Evolutionary conservation across 768 basidiomycete genomes (phyloP), one percentile per base, ranked within the genome.

Genomic region (Cyclocybe cylindracea): DNA sequence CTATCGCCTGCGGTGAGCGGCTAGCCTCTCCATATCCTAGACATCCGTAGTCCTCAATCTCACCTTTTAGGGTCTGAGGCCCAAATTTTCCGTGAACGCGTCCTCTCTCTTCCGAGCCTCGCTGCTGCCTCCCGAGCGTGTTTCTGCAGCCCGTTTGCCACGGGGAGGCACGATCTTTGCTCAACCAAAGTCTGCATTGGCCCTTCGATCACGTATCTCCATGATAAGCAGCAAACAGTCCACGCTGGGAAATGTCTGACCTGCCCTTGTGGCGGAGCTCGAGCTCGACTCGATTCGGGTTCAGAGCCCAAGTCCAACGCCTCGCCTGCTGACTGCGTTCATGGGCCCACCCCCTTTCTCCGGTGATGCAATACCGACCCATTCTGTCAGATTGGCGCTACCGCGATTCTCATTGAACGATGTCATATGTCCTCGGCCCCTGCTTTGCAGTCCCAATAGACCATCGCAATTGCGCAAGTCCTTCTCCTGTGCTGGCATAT

Each of bases 321-420:
- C 24, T 43, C 39, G 49, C 40, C 40, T 40, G 32, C 35, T 42
- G 46, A 35, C 24, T 24, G 24, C 24, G 24, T 24, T 24, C 24
- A 24, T 24, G 24, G 24, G 24, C 24, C 24, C 24, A 24, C 24
- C 5, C 24, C 47, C 52, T 50, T 39, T 39, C 32, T 10, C 35
- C 40, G 24, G 18, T 42, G 19, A 37, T 44, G 34, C 42, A 42
- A 48, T 18, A 14, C 10, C 44, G 57, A 52, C 37, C 50, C 46
- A 54, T 54, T 58, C 46, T 48, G 50, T 49, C 43, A 54, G 44
- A 35, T 49, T 52, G 40, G 24, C 24, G 18, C 53, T 35, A 48
- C 34, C 8, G n/a, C 31, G 34, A 45, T 46, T 50, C 32, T 50
- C 10, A 18, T 44, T 19, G 46, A 40, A 46, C 37, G 13, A 50